Base-by-base conservation (phyloP, 176 grass and related monocot species). In the Oryza rufipogon region DNA sequence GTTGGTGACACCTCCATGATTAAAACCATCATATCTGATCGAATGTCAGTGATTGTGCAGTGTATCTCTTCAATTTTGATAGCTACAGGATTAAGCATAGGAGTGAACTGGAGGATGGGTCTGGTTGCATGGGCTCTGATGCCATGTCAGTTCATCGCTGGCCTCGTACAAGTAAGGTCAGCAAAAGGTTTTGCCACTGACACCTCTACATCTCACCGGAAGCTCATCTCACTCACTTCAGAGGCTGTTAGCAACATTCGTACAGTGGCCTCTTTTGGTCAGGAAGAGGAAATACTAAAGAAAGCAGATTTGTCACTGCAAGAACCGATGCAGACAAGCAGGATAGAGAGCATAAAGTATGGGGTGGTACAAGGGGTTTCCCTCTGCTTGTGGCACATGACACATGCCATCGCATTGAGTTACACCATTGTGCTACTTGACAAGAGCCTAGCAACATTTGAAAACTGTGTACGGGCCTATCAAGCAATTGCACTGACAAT, bases 61-160 rank as follows among this genome's bases (percentile, higher is more conserved):
- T 91, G 87, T 54, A 79, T 94, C 77, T 94, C 89, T 65, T 91
- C 92, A 10, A 94, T 94, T 66, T 11, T 94, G 49, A 87, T 94
- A 79, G 92, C 92, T 46, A 94, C 89, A 34, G 23, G 19, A 2
- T 22, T 94, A 61, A 91, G 92, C 33, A 89, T 20, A 41, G 16
- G 0, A 19, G 80, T 89, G 32, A 78, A 91, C 73, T 94, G 92
- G 92, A 86, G 92, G 36, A 94, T 94, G 86, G 87, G 86, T 52
- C 74, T 94, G 47, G 87, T 94, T 48, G 65, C 92, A 80, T 94
- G 86, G 92, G 85, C 89, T 23, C 16, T 89, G 23, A 89, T 94
- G 89, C 92, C 92, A 45, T 89, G 77, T 64, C 92, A 91, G 52
- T 91, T 91, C 77, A 79, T 94, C 22, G 84, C 80, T 56, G 92